Evolutionary conservation across 2,329 filamentous ascomycete genomes (phyloP), one percentile per base, ranked within the genome.

Genomic region (Apiospora marii): DNA sequence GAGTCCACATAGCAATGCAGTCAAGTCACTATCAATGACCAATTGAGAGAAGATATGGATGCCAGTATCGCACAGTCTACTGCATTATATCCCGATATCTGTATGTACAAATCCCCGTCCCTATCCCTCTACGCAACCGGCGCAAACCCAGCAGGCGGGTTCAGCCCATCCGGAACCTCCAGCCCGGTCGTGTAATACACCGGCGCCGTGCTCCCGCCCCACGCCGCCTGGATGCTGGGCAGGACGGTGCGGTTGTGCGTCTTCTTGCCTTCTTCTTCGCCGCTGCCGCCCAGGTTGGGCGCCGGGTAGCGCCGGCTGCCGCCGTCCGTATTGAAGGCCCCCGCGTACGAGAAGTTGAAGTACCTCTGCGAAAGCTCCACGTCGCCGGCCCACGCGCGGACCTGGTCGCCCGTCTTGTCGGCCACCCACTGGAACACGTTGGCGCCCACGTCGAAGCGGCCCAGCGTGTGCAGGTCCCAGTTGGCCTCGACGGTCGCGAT

Each of bases 371-470:
- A 22, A 4, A 37, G 80, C 4, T 78, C 69, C 1, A 78, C 74
- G 24, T 79, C 70, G 70, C 76, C 77, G 44, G 77, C 73, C 83
- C 83, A 87, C 41, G 78, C 68, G 24, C 85, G 83, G 13, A 86
- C 79, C 10, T 77, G 74, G 79, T 92, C 91, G 70, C 90, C 88
- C 0, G 91, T 93, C 82, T 87, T 84, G 8, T 87, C 81, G 19
- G 89, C 91, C 3, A 93, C 90, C 30, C 89, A 72, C 41, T 86
- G 77, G 80, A 90, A 91, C n/a, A 94, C 88, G 79, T 94, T 94
- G 78, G 92, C 92, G 69, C 91, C 91, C 22, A 92, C 91, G 77
- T 94, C 92, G 86, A 88, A 93, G 73, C 92, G 90, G 14, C 92
- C 92, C 2, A 94, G 89, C 0, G 91, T 92, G 74, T 89, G 87